phyloP scores from a whole-genome alignment of 2,329 filamentous ascomycete genomes.

The Colletotrichum somersetense region DNA sequence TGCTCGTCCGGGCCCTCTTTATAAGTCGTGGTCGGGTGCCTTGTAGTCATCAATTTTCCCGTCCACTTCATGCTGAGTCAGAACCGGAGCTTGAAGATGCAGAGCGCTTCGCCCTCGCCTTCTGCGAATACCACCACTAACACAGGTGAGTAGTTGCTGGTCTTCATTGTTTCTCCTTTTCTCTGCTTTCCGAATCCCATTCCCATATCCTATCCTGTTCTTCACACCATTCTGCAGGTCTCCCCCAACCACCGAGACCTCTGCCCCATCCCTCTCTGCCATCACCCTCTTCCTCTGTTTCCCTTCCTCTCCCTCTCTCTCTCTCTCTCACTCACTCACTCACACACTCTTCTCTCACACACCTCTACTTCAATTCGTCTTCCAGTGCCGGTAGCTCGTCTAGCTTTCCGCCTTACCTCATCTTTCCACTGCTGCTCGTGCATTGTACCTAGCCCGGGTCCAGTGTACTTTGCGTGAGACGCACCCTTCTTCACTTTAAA shows the following conservation, averaged over 20 bases:
- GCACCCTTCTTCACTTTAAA: conserved; percentile 24
- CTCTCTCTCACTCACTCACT: conserved; percentile 9
- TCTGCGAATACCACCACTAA: conserved; percentile 42
- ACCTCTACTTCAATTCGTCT: conserved; percentile 21
- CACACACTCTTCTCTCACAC: conserved; percentile 7
- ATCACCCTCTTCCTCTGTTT: conserved; percentile 11
- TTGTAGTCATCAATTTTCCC: conserved; percentile 43
- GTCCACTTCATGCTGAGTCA: conserved; percentile 43
- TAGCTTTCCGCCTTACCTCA: conserved; percentile 34
- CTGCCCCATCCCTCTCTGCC: conserved; percentile 19
- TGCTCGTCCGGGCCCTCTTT: conserved; percentile 41
- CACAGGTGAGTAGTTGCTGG: conserved; percentile 37
- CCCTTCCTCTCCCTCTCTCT: conserved; percentile 6
- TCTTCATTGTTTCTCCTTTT: conserved; percentile 31
- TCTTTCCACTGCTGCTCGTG: conserved; percentile 17
- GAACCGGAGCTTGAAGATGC: conserved; percentile 43
- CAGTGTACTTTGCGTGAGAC: conserved; percentile 28
- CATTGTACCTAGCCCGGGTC: conserved; percentile 15
- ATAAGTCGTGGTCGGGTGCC: conserved; percentile 39
- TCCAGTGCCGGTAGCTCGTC: conserved; percentile 13
- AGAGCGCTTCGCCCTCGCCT: conserved; percentile 41
- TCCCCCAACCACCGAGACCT: conserved; percentile 12
- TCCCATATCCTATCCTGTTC: conserved; percentile 14
- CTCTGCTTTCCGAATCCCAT: conserved; percentile 19
- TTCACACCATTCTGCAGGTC: conserved; percentile 11